Evolutionary conservation across 106 monocot species (phyloP), one percentile per base, ranked within the genome.

Genomic region (Acanthochlamys bracteata): DNA sequence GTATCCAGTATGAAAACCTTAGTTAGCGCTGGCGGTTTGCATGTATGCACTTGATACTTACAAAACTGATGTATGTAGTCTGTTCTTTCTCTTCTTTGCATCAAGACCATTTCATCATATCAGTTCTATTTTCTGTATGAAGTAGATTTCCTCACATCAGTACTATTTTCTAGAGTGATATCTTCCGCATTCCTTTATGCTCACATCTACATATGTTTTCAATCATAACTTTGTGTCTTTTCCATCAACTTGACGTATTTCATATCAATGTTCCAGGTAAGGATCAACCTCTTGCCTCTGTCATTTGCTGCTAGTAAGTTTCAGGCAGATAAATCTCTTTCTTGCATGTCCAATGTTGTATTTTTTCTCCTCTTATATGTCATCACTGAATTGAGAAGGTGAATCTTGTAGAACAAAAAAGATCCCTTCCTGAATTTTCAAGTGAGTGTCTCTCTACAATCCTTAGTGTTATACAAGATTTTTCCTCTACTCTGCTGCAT

Each of bases 251-350:
- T 65, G 41, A 11, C 47, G n/a, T 25, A 59, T 55, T 39, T 22
- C 55, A 2, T n/a, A 47, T 69, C 45, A 64, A 4, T 57, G 69
- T 22, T 19, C 51, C 75, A 91, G 86, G 83, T 91, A 7, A 75
- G 71, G 49, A 66, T 74, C 70, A 61, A 51, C 53, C 86, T 91
- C 65, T 74, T 91, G 66, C 86, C 90, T 73, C 76, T 91, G 76
- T 76, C 21, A 22, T 91, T 78, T 81, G 83, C 74, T 73, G 70
- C 78, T 71, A 80, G 90, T 90, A 78, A 39, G 59, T 39, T 63
- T 59, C 27, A 25, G 16, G 16, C 15, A 41, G 20, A n/a, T 19
- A 17, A 42, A 2, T 11, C n/a, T 39, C 42, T 42, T n/a, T 10
- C 20, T 41, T 13, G 24, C 10, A 33, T 19, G 17, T 20, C 13